A percentile compares a stretch with the other conserved stretches of the same genome.
phyloP scores from a whole-genome alignment of 345 rosid species.

The Citrus mangshanensis region DNA sequence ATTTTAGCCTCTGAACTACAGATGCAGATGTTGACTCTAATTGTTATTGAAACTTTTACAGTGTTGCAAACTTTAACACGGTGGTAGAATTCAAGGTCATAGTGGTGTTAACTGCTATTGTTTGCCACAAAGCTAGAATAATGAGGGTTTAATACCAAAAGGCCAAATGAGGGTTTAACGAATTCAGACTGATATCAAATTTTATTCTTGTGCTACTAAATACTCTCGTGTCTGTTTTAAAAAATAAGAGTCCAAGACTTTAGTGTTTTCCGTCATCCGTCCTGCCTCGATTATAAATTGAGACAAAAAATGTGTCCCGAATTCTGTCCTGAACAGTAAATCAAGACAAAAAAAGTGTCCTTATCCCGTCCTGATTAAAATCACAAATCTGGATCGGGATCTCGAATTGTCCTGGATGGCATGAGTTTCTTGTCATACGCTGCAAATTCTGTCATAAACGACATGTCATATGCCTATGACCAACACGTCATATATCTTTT shows the following conservation, averaged over 20 bases:
- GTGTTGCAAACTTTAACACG: background rate
- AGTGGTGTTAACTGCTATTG: background rate
- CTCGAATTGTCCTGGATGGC: too few relatives aligned
- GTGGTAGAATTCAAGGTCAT: background rate
- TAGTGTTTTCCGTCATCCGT: background rate
- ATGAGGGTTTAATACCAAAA: background rate
- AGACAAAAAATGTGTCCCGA: too few relatives aligned
- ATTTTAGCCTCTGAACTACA: slow-evolving; percentile 4
- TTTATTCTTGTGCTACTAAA: background rate
- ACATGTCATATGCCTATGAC: too few relatives aligned
- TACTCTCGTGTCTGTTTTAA: background rate
- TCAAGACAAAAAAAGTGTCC: too few relatives aligned
- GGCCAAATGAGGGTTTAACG: background rate
- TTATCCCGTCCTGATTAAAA: too few relatives aligned
- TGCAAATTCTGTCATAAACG: too few relatives aligned
- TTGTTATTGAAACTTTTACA: background rate
- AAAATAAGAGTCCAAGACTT: background rate
- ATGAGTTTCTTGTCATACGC: too few relatives aligned
- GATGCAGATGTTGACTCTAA: background rate
- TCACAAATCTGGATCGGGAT: fast-evolving
- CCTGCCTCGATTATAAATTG: too few relatives aligned
- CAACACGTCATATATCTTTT: too few relatives aligned
- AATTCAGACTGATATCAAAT: background rate
- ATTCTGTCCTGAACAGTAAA: too few relatives aligned
- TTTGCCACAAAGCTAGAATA: background rate